phyloP scores from a whole-genome alignment of 108 stramenopile genomes.

The Nitzschia sp. region DNA sequence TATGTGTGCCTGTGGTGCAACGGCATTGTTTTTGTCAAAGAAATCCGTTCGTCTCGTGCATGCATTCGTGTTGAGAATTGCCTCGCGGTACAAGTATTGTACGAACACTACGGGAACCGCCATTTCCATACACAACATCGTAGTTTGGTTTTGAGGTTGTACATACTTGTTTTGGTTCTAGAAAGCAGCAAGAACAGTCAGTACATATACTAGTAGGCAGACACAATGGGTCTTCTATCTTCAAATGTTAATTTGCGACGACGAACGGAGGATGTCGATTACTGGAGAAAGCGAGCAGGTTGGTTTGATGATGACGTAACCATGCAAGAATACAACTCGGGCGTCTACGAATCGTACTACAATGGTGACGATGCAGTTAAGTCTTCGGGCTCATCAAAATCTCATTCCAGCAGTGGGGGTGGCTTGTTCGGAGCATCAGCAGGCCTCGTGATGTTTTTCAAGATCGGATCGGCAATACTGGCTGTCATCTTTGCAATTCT shows the following conservation, averaged over 20 bases:
- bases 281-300: conserved; percentile 77
- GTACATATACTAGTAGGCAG: background rate
- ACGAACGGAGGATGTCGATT: conserved; percentile 69
- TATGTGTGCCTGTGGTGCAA: too few relatives aligned
- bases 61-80: too few relatives aligned
- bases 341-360: conserved; percentile 69
- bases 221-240: background rate
- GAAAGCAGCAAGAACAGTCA: too few relatives aligned
- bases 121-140: too few relatives aligned
- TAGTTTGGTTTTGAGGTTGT: too few relatives aligned
- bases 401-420: too few relatives aligned
- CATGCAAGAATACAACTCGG: conserved; percentile 70
- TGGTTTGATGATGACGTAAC: conserved; percentile 84
- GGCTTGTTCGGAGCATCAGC: background rate
- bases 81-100: too few relatives aligned
- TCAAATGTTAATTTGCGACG: conserved; percentile 15
- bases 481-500: conserved; percentile 48
- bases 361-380: conserved; percentile 37
- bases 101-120: too few relatives aligned
- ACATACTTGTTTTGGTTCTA: too few relatives aligned
- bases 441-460: conserved; percentile 14
- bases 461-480: conserved; percentile 45
- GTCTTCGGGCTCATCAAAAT: background rate
- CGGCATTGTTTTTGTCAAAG: too few relatives aligned
- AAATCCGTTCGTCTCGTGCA: too few relatives aligned